These are phyloP conservation scores for Croton laevigatus DNA, from an alignment of 441 rosid genomes.

Conservation along the genomic window DNA sequence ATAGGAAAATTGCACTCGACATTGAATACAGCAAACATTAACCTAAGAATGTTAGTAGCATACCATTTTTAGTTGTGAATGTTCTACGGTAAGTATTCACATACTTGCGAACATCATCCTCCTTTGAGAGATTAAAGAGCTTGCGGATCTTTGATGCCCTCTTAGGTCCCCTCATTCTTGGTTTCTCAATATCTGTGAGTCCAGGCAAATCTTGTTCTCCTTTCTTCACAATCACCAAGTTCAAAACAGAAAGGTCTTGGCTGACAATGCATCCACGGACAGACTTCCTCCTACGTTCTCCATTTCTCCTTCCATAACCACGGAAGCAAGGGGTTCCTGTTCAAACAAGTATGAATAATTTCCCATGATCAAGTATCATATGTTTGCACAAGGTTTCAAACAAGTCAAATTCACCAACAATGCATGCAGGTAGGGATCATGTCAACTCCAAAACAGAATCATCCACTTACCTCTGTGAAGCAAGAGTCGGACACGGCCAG, in stretches of 20 bases:
- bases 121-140: conserved; percentile 53
- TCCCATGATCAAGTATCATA: not conserved
- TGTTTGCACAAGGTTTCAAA: not conserved
- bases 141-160: conserved; percentile 54
- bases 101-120: conserved; percentile 48
- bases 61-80: conserved; percentile 45
- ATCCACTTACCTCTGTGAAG: conserved; percentile 42
- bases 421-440: not conserved
- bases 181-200: conserved; percentile 43
- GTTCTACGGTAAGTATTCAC: conserved; percentile 49
- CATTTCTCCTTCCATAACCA: conserved; percentile 47
- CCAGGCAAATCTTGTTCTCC: conserved; percentile 47
- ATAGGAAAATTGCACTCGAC: not conserved
- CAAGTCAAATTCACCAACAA: not conserved
- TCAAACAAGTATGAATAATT: not conserved
- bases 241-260: conserved; percentile 48
- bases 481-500: conserved; percentile 49
- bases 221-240: conserved; percentile 46
- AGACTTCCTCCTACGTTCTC: conserved; percentile 51
- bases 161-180: conserved; percentile 57
- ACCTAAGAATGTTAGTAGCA: not conserved
- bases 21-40: not conserved
- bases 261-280: conserved; percentile 52
- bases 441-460: not conserved
- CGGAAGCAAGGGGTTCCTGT: conserved; percentile 46